Base-by-base conservation (phyloP, 2,329 filamentous ascomycete genomes). In the Sclerotinia minor region DNA sequence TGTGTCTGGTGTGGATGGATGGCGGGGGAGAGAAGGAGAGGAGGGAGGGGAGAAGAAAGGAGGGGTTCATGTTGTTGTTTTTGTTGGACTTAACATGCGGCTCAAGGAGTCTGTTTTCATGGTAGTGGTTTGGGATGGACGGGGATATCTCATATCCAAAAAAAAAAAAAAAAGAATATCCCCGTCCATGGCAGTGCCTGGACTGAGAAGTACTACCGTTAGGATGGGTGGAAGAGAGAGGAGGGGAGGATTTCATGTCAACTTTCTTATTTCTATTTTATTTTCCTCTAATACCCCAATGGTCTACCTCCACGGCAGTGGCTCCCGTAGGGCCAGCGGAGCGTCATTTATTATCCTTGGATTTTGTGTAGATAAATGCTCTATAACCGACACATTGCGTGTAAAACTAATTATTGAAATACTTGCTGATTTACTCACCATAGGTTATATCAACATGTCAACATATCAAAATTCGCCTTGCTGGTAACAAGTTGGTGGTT, bases 361-460 rank as follows among this genome's bases (percentile, higher is more conserved):
- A 17, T 41, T 41, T 41, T 41, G 4, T 41, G 13, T 13, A 41
- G 13, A 41, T 17, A 17, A 41, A 41, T 41, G 15, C 38, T 41
- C 38, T 41, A 41, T 17, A 5, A 5, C 38, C 17, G 38, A 41
- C 4, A 41, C 2, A 41, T 15, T 41, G 38, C 38, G 3, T 5
- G 8, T 13, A 24, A 24, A 58, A 38, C 68, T 21, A 68, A n/a
- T 8, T 52, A 29, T 26, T 54, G 47, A 15, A 26, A 45, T 41
- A 32, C 19, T 7, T 6, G 45, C 65, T 67, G 29, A 67, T 54
- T 38, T 63, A 69, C 72, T 73, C 29, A 52, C 49, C 68, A 17
- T 70, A 85, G 81, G 86, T 91, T 71, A 87, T 91, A 69, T 83
- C 87, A 38, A 83, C 91, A 71, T 91, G 89, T 76, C 87, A 90